Evolutionary conservation across 176 grass and related monocot species (phyloP), one percentile per base, ranked within the genome.

Genomic region (Oryza meyeriana): DNA sequence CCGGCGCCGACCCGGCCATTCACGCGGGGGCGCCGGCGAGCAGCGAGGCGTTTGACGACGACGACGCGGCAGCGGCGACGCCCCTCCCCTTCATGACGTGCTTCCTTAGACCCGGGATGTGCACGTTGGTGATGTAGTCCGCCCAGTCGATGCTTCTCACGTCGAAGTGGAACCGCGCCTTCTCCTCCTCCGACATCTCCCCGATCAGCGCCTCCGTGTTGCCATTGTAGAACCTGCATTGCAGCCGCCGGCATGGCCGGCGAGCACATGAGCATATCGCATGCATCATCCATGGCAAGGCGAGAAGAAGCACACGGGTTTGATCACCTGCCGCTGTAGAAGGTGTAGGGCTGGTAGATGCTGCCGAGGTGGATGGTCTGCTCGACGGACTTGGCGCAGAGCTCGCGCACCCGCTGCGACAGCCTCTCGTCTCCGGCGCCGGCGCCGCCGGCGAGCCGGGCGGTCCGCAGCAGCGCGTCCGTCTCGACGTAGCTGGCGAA

Each of bases 321-420:
- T 6, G 20, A n/a, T 24, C 30, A 94, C 91, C 91, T 94, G 84
- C 95, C 95, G 79, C 79, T 13, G 73, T 98, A 94, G 88, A 98
- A 98, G 63, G 95, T 93, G 67, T 98, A 98, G 10, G 92, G 95
- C 88, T 93, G 78, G 81, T 94, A 98, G 55, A 98, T 93, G 79
- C 70, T 93, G 44, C 92, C 92, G 52, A 98, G 81, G 74, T 98
- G 72, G 67, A 91, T 86, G 50, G 88, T 79, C 91, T 91, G 95
- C 85, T 98, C 90, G 13, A 94, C 81, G 34, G 87, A 87, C 77
- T 83, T 98, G 84, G 87, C 75, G 79, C 61, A 91, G n/a, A 93
- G 77, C 8, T 77, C 81, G 70, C 87, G 86, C 61, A 86, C 30
- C 8, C 90, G 85, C 64, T 77, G 71, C 5, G 83, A 83, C 14